Evolutionary conservation across 2,329 filamentous ascomycete species (phyloP), one percentile per base, ranked within the genome.

Genomic region (Neonectria magnoliae): DNA sequence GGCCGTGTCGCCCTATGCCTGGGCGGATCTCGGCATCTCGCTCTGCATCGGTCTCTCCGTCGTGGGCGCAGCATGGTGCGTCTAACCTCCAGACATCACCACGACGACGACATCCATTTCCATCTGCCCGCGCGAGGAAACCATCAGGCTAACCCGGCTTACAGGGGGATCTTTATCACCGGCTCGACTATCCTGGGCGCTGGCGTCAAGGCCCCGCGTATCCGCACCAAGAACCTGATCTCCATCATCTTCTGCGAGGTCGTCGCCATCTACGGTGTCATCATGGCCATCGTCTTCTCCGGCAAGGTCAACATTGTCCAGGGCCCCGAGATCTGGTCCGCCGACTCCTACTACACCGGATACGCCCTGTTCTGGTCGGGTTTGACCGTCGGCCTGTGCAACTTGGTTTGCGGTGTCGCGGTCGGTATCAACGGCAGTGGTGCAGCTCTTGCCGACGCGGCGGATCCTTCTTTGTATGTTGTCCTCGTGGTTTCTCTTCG

Each of bases 231-330:
- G 90, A 99, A 99, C 86, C 83, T 99, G 77, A 98, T 99, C 80
- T 98, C 95, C 76, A 99, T 99, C 81, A 98, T 99, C 83, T 99
- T 99, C 84, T 99, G 96, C 85, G 96, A 99, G 84, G 96, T 99
- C 77, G 96, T 99, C 76, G 96, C 96, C 81, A 99, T 99, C 81
- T 99, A 99, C 87, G 97, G 97, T 75, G 95, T 99, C 82, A 99
- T 99, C 83, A 99, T 99, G 94, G 92, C 94, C 75, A 99, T 99
- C 79, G 92, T 99, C 76, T 98, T 98, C 84, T 97, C 94, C 48
- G 88, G 94, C 67, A 97, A 98, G 81, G 83, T 99, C 73, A 87
- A 88, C 73, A 80, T 86, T 60, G 87, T 96, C 31, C 77, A 84
- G 47, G 86, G 86, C 61, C 87, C 90, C 42, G 85, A 86, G 18